phyloP scores from a whole-genome alignment of 805 yeast species.

The Lachancea nothofagi region DNA sequence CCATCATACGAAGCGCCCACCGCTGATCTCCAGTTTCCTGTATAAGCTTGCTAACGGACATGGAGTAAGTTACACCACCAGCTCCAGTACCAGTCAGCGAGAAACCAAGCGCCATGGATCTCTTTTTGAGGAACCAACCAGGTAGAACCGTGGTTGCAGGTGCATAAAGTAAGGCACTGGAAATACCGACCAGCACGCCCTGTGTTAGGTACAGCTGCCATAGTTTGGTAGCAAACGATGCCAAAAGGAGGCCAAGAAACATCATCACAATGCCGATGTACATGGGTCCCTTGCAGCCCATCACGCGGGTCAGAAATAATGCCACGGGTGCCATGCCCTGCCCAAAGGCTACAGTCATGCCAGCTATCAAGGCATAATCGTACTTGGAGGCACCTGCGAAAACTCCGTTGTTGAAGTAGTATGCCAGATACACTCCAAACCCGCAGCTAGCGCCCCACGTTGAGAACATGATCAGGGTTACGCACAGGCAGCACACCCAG shows the following conservation, averaged over 20 bases:
- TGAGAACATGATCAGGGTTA: conserved; percentile 45
- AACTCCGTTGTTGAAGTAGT: conserved; percentile 44
- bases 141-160: conserved; percentile 60
- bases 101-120: conserved; percentile 51
- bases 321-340: conserved; percentile 58
- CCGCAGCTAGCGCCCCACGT: conserved; percentile 73
- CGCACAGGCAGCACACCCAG: conserved; percentile 54
- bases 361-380: conserved; percentile 65
- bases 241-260: conserved; percentile 52
- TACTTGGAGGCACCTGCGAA: conserved; percentile 51
- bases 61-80: conserved; percentile 44
- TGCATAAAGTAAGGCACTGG: conserved; percentile 47
- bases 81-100: conserved; percentile 48
- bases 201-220: conserved; percentile 70
- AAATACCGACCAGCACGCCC: conserved; percentile 55
- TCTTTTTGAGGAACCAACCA: conserved; percentile 61
- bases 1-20: conserved; percentile 45
- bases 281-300: conserved; percentile 47
- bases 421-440: conserved; percentile 57
- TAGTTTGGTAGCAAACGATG: conserved; percentile 50
- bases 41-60: conserved; percentile 40
- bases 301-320: conserved; percentile 40
- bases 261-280: conserved; percentile 45
- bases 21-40: conserved; percentile 38
- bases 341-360: conserved; percentile 51